phyloP scores from a whole-genome alignment of 139 green algal species.

The Diplosphaera chodatii region DNA sequence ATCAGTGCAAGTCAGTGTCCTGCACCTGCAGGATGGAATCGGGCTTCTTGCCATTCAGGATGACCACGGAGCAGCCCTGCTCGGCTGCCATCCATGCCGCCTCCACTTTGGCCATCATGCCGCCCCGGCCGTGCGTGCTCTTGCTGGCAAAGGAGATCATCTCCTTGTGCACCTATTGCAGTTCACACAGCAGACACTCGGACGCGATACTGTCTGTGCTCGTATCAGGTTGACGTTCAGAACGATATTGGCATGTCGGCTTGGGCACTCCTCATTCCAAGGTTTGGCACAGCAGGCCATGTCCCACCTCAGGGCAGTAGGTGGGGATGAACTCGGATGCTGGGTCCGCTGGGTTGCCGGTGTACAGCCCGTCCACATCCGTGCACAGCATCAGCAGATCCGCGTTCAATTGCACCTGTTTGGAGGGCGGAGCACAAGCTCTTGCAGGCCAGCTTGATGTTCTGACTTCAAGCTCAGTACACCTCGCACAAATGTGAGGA shows the following conservation, averaged over 20 bases:
- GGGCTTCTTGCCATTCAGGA: conserved; percentile 41
- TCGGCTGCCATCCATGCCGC: conserved; percentile 44
- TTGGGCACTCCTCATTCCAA: too few species aligned
- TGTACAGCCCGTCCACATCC: conserved; percentile 57
- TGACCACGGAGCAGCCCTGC: conserved; percentile 38
- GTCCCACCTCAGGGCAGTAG: conserved; percentile 20
- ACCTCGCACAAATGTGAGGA: too few species aligned
- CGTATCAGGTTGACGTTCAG: too few species aligned
- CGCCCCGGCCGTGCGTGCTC: conserved; percentile 38
- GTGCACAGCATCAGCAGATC: conserved; percentile 54
- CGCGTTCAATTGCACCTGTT: conserved; percentile 39
- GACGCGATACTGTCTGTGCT: too few species aligned
- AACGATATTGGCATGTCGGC: too few species aligned
- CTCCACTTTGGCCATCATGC: conserved; percentile 54
- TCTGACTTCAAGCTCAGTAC: too few species aligned
- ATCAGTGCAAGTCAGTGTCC: too few species aligned
- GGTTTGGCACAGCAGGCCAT: neutral
- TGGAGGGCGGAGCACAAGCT: too few species aligned
- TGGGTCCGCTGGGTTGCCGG: conserved; percentile 29
- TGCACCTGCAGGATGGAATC: conserved; percentile 21
- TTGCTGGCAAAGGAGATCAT: conserved; percentile 41
- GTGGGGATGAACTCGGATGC: conserved; percentile 43
- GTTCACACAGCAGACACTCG: too few species aligned
- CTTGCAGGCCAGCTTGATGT: too few species aligned
- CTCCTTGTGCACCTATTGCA: conserved; percentile 21